Evolutionary conservation across 805 yeast genomes (phyloP).

Genomic region (Pichia ethanolica): DNA sequence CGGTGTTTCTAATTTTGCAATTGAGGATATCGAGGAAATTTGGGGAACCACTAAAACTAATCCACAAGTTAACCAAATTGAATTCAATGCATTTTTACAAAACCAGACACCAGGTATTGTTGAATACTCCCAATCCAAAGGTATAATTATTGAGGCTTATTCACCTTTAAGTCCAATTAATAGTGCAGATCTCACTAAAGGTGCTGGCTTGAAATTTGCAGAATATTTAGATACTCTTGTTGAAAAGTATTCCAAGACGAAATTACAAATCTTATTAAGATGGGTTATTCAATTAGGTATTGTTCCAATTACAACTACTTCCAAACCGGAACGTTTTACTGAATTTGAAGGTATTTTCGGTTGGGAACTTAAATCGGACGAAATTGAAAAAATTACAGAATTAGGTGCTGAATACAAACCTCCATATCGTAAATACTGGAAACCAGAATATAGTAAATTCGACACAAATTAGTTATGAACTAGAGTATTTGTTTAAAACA

Average conservation of each 20-base stretch:
- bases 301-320: slow-evolving; percentile 41
- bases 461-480: slow-evolving; percentile 7
- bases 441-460: slow-evolving; percentile 23
- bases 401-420: slow-evolving; percentile 21
- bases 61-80: slow-evolving; percentile 64
- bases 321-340: slow-evolving; percentile 33
- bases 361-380: slow-evolving; percentile 28
- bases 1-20: slow-evolving; percentile 62
- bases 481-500: too few relatives aligned
- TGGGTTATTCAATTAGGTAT: slow-evolving; percentile 38
- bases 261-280: slow-evolving; percentile 36
- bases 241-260: slow-evolving; percentile 32
- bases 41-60: slow-evolving; percentile 34
- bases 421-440: slow-evolving; percentile 27
- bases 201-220: slow-evolving; percentile 29
- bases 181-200: slow-evolving; percentile 34
- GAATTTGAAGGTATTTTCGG: slow-evolving; percentile 31
- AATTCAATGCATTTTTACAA: slow-evolving; percentile 59
- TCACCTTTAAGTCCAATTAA: slow-evolving; percentile 60
- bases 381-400: slow-evolving; percentile 21
- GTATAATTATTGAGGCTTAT: slow-evolving; percentile 55
- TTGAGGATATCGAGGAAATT: slow-evolving; percentile 39
- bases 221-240: slow-evolving; percentile 27
- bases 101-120: slow-evolving; percentile 54
- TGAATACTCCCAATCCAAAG: slow-evolving; percentile 41